These are phyloP conservation scores for Pelargonium cotyledonis DNA, from an alignment of 441 rosid genomes.

Conservation along the genomic window DNA sequence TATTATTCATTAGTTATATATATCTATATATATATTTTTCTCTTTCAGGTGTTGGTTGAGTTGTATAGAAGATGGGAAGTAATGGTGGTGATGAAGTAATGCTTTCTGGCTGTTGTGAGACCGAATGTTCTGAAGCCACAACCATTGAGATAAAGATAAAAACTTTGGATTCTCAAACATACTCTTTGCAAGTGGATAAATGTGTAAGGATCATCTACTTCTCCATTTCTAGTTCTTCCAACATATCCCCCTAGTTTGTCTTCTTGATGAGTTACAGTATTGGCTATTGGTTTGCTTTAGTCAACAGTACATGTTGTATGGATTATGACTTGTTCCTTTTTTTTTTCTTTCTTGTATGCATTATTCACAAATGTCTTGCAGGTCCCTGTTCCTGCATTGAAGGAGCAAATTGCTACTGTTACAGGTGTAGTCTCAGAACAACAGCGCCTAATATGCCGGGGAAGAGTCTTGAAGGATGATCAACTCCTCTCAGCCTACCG, in stretches of 20 bases:
- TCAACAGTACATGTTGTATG: background rate
- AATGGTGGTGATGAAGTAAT: background rate
- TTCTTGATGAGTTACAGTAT: background rate
- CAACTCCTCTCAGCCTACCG: constrained; percentile 6
- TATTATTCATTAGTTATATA: background rate
- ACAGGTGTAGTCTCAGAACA: background rate
- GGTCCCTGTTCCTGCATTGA: constrained; percentile 12
- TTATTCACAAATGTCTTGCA: background rate
- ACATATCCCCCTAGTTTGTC: background rate
- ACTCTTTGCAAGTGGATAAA: background rate
- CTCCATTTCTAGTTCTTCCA: background rate
- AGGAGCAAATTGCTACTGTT: constrained; percentile 7
- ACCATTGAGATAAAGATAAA: constrained; percentile 14
- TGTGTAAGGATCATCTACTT: constrained; percentile 6
- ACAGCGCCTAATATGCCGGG: background rate
- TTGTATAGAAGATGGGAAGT: constrained; percentile 22
- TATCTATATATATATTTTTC: background rate
- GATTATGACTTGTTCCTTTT: background rate
- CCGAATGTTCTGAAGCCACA: constrained; percentile 6
- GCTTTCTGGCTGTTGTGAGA: background rate
- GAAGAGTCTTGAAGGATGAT: constrained; percentile 6
- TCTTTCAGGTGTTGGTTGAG: constrained; percentile 15
- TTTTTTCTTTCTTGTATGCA: background rate
- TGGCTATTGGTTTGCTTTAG: too few relatives aligned
- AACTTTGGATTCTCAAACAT: constrained; percentile 7